Evolutionary conservation across 352 stramenopile genomes (phyloP), one percentile per base, ranked within the genome.

Genomic region (Pythium pyrilobum): DNA sequence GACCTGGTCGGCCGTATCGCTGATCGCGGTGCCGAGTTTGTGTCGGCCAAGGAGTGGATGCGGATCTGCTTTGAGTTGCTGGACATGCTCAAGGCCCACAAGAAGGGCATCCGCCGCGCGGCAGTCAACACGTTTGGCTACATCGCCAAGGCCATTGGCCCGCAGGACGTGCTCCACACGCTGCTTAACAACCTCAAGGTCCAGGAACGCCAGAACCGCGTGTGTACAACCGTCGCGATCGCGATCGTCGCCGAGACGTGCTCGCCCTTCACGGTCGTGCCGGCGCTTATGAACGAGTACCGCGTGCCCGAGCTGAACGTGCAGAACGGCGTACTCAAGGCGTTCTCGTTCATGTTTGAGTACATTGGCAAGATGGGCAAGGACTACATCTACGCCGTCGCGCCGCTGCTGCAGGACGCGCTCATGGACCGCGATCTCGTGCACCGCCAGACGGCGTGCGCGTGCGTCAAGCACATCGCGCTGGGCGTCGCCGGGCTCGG

Each of bases 301-400:
- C 87, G 97, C 29, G 94, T 99, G 32, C 96, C 97, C 1, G 97
- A 99, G 65, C 69, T 99, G 31, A 99, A 99, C 64, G 97, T 99
- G 39, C 97, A 99, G 75, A 99, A 99, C 72, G 97, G 97, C 69
- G 97, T 99, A 10, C 75, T 99, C 11, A 99, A 99, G 77, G 95
- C 97, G 5, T 89, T 99, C 33, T 98, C 92, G 56, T 99, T 99
- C 76, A 99, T 99, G 96, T 99, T 99, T 66, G 96, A 99, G 82
- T 99, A 99, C 81, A 99, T 99, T 83, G 97, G 97, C 55, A 96
- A 99, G 65, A 98, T 99, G 92, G 95, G 89, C 51, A 98, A 98
- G 74, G 97, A 99, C 72, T 99, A 99, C 74, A 98, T 99, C 42
- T 99, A 99, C 72, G 95, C 96, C 3, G 96, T 99, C n/a, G 87